Evolutionary conservation across 1,284 basidiomycete genomes (phyloP), one percentile per base, ranked within the genome.

Genomic region (Malassezia globosa): DNA sequence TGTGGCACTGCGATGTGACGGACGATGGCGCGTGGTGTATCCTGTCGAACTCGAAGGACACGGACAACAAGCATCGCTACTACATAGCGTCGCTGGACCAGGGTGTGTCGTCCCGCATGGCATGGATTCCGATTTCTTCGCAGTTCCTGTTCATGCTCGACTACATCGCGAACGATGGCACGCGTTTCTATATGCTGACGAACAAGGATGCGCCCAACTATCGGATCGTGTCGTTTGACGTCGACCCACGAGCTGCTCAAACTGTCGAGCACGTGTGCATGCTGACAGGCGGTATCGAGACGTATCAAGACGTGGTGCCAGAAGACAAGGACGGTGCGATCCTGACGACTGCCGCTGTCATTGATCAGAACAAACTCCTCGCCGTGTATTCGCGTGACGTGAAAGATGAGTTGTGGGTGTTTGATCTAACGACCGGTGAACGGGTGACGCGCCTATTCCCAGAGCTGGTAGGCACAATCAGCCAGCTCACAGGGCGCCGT

Each of bases 391-490:
- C 83, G 61, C 78, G 81, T 51, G 83, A 88, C 60, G 85, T 85
- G 63, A 84, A 83, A 59, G 84, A 87, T 64, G 83, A 87, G 71
- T 75, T 88, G 31, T 85, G 85, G 70, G 71, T 88, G 46, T 82
- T 83, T 72, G 76, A 79, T 35, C 76, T 81, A 25, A 39, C 57
- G 46, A 71, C 73, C 0, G 86, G 86, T 29, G 69, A 76, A 58
- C 76, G 73, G 42, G 59, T 84, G 46, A 72, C 75, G 33, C 80
- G 81, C 5, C 72, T 88, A 14, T 80, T 79, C 2, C 72, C 77
- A 5, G 79, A 83, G 39, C 47, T 84, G 42, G 81, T 89, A 23
- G 87, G 87, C 21, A 76, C 82, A 4, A 78, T 81, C 29, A 74
- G 74, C 11, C 72, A 82, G 25, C 72, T 75, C 46, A 77, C 79